Evolutionary conservation across 176 grass and related monocot species (phyloP), one percentile per base, ranked within the genome.

Genomic region (Triticum urartu): DNA sequence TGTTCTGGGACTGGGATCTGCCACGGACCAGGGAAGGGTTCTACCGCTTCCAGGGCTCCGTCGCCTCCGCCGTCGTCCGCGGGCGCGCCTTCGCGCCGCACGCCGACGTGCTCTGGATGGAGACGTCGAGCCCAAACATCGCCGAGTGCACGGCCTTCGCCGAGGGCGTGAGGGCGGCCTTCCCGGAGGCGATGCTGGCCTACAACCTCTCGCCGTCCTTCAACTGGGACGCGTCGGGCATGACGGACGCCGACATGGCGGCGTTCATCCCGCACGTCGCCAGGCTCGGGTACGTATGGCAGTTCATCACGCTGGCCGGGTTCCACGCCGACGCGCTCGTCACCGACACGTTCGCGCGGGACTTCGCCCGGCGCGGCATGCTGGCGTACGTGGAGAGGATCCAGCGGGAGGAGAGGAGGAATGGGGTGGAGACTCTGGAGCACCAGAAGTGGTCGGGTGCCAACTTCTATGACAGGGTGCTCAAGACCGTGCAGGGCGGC

Each of bases 181-280:
- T 45, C 69, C 93, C 93, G 6, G 90, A 91, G 30, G 81, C 86
- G 3, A 98, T 98, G 95, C 81, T 98, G 58, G 93, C 95, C 4
- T 98, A 98, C 95, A 95, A 98, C 90, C 91, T 95, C 34, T 98
- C 95, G 77, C 95, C 95, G n/a, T 98, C 91, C 10, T 98, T 98
- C 89, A 98, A 98, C 83, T 98, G 93, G 93, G 95, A 98, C 33
- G 95, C 95, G 21, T 95, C 95, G 6, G 95, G 95, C 21, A 98
- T 98, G 95, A 88, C 63, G 2, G 93, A 98, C 83, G 78, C 64
- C 52, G 87, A 94, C 75, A 94, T 98, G 91, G 26, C 76, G 38
- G 77, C 68, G 0, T 98, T 98, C 95, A 95, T 98, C 83, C 95
- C 95, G 42, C 82, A 74, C 40, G 91, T 98, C 8, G 91, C 93